Evolutionary conservation across 2,329 filamentous ascomycete species (phyloP), one percentile per base, ranked within the genome.

Genomic region (Apiospora arundinis): DNA sequence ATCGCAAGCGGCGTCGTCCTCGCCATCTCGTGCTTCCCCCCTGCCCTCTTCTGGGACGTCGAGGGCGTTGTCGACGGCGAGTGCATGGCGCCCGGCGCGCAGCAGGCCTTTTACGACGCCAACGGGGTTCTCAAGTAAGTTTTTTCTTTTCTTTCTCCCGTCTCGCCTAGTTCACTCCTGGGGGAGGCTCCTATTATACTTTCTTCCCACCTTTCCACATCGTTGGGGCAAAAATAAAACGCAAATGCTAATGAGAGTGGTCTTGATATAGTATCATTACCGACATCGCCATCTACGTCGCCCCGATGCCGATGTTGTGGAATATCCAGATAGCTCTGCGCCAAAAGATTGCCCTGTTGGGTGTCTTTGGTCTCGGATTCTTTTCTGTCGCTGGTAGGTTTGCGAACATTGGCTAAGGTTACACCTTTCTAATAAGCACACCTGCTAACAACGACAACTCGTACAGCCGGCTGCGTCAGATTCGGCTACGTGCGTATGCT

Each of bases 251-350:
- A 56, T 23, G 1, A 7, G 8, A 8, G 12, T 21, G 25, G 7
- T 16, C 25, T 21, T 60, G 45, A 8, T 9, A 45, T 8, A 73
- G 70, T 42, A 71, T 73, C 70, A 44, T 70, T 6, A 71, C 69
- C 25, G 72, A 73, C n/a, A 42, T 71, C 40, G 70, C 67, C 12
- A 73, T 73, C 12, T 71, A 71, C 67, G 45, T 70, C 46, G 69
- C 70, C 3, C 72, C 72, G 12, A 73, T 73, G 40, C 72, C 72
- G 16, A 73, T 71, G 67, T 32, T 73, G 25, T 72, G 70, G 70
- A 69, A 68, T 12, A 72, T 73, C 48, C 67, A 70, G 42, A 69
- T 72, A 3, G 42, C 72, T 1, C 40, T 56, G 2, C 69, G 70
- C 28, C 70, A 71, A 45, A 70, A 70, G 65, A 16, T 70, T 5